These are phyloP conservation scores for Boletus patriciae DNA, from an alignment of 768 basidiomycete genomes.

Conservation along the genomic window DNA sequence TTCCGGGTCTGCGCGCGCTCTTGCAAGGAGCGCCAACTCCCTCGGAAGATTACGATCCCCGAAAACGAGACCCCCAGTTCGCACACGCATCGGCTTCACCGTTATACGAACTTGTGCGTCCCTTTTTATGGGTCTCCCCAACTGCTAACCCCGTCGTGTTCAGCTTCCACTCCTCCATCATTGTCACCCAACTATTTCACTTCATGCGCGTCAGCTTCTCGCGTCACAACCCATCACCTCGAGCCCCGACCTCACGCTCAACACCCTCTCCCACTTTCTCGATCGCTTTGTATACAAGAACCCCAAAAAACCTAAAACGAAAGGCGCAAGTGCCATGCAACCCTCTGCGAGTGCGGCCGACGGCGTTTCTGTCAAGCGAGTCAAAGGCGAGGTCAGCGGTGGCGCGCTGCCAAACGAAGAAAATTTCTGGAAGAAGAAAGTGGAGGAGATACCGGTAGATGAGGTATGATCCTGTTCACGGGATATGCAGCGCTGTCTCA, in stretches of 20 bases:
- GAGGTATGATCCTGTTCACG: constrained; percentile 49
- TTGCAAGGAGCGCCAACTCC: constrained; percentile 36
- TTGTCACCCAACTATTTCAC: constrained; percentile 86
- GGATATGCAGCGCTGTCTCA: not conserved
- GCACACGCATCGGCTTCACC: constrained; percentile 77
- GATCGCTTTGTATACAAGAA: constrained; percentile 98
- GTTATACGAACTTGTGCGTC: constrained; percentile 86
- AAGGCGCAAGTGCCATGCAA: constrained; percentile 94
- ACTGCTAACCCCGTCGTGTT: not conserved
- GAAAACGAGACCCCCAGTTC: constrained; percentile 87
- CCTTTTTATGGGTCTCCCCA: not conserved
- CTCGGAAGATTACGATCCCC: constrained; percentile 66
- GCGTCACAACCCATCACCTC: constrained; percentile 71
- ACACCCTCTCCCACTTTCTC: constrained; percentile 92
- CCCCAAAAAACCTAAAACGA: constrained; percentile 70
- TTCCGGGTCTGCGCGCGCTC: constrained; percentile 47
- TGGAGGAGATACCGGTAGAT: constrained; percentile 79
- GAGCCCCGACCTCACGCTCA: constrained; percentile 84
- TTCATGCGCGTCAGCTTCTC: constrained; percentile 84
- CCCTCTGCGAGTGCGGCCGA: constrained; percentile 73
- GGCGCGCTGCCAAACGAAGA: constrained; percentile 67
- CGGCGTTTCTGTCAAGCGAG: constrained; percentile 65
- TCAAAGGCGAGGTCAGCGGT: constrained; percentile 55
- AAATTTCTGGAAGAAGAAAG: constrained; percentile 66
- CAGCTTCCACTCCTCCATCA: constrained; percentile 81